Conservation (phyloP, 768 basidiomycete species). For the Tephrocybe sp. region DNA sequence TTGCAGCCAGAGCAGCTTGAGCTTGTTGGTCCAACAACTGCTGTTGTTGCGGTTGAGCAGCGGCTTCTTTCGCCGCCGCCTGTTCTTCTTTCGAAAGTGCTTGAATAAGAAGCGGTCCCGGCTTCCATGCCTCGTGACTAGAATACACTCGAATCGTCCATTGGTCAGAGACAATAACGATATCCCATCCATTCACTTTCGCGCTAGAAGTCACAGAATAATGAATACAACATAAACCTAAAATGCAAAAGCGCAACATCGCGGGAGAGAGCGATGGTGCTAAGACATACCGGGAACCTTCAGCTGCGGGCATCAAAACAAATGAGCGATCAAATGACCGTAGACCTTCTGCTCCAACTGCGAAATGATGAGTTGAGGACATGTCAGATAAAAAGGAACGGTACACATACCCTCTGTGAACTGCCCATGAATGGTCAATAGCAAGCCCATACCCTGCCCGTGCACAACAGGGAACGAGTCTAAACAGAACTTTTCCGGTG, state of each 20-base stretch:
- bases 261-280: background rate
- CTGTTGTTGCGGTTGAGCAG: conserved; percentile 22
- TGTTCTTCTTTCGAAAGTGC: conserved; percentile 32
- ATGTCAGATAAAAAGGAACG: background rate
- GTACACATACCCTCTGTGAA: conserved; percentile 76
- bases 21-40: conserved; percentile 46
- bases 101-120: conserved; percentile 73
- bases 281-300: conserved; percentile 75
- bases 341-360: conserved; percentile 57
- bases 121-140: conserved; percentile 74
- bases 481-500: conserved; percentile 80
- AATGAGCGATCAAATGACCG: conserved; percentile 95
- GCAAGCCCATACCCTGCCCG: conserved; percentile 58
- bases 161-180: conserved; percentile 86
- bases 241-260: conserved; percentile 8
- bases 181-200: conserved; percentile 82
- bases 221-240: background rate
- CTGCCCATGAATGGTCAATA: conserved; percentile 83
- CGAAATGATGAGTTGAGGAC: conserved; percentile 8
- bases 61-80: conserved; percentile 22
- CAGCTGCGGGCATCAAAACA: conserved; percentile 75
- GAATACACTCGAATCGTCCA: conserved; percentile 83
- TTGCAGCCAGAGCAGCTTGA: conserved; percentile 47
- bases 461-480: conserved; percentile 80
- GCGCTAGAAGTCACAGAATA: conserved; percentile 45